Percentiles rank a stretch among this genome's conserved stretches.
These are phyloP conservation scores for Pinguiococcus pyrenoidosus DNA, from an alignment of 108 stramenopile genomes.

Conservation along the genomic window DNA sequence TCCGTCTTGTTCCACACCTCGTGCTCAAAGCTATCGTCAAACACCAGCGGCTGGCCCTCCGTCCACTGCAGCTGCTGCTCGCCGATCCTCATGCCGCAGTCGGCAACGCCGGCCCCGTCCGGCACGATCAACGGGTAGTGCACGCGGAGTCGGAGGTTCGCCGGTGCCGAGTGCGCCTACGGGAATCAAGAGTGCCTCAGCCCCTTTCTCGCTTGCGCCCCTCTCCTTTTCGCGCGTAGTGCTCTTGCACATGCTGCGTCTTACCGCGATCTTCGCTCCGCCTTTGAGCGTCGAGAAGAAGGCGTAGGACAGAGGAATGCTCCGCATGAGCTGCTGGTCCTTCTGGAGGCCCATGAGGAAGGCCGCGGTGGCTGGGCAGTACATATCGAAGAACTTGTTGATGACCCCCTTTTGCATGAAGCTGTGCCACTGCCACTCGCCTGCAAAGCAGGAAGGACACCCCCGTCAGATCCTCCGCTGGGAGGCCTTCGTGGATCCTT, in stretches of 20 bases:
- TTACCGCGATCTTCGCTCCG: conserved; percentile 42
- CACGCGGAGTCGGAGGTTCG: conserved; percentile 79
- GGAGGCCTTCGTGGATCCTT: neutral
- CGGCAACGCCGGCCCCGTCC: neutral
- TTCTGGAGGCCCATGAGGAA: neutral
- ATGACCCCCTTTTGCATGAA: neutral
- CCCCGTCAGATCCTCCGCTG: conserved; percentile 2
- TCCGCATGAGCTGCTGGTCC: conserved; percentile 19
- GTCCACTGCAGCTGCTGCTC: conserved; percentile 53
- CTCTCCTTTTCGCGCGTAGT: too few relatives aligned
- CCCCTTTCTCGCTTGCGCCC: too few relatives aligned
- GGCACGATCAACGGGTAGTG: conserved; percentile 88
- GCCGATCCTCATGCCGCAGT: conserved; percentile 80
- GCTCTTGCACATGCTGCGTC: too few relatives aligned
- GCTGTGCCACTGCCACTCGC: neutral
- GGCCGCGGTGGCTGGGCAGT: conserved; percentile 1
- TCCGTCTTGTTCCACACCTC: conserved; percentile 87
- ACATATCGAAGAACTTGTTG: neutral
- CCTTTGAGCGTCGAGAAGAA: conserved; percentile 36
- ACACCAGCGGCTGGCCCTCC: conserved; percentile 62
- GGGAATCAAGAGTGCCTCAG: too few relatives aligned
- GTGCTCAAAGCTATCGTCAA: conserved; percentile 92
- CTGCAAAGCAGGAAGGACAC: neutral
- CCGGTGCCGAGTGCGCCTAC: conserved; percentile 80
- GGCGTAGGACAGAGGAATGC: conserved; percentile 28